Conservation (phyloP, 2,329 filamentous ascomycete species). For the Daldinia sp. region DNA sequence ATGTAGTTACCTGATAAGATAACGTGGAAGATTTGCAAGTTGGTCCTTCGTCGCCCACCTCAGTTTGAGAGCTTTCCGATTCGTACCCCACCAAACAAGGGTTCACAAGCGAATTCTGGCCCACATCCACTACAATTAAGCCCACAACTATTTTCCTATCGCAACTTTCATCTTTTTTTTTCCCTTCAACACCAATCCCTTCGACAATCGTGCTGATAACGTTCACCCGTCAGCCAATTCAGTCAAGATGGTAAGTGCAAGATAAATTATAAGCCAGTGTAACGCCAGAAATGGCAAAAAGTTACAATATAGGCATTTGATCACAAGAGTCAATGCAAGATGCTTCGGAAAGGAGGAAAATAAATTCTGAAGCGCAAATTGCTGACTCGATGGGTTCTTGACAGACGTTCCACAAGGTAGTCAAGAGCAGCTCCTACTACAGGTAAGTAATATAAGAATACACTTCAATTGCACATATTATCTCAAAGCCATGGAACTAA, state of each 20-base stretch:
- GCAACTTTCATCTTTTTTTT: constrained; percentile 28
- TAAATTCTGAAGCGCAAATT: constrained; percentile 96
- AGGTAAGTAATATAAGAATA: constrained; percentile 68
- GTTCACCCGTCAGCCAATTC: constrained; percentile 56
- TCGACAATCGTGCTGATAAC: constrained; percentile 41
- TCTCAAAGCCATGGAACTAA: constrained; percentile 34
- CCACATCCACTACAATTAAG: constrained; percentile 46
- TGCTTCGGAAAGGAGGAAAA: constrained; percentile 82
- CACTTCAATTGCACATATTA: background rate
- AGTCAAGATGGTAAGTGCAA: constrained; percentile 75
- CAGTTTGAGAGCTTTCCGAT: constrained; percentile 11
- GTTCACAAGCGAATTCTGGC: constrained; percentile 48
- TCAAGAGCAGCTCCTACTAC: constrained; percentile 99
- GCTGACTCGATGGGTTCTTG: constrained; percentile 84
- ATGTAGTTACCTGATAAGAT: too few relatives aligned
- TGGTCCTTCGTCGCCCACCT: constrained; percentile 46
- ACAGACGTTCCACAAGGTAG: constrained; percentile 89
- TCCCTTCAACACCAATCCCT: constrained; percentile 25
- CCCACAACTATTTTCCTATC: constrained; percentile 38
- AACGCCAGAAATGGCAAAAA: constrained; percentile 44
- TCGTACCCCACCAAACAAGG: constrained; percentile 47
- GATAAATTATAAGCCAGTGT: constrained; percentile 42
- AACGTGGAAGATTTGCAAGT: constrained; percentile 24
- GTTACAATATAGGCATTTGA: constrained; percentile 37
- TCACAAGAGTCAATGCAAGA: constrained; percentile 87